Evolutionary conservation across 2,329 filamentous ascomycete genomes (phyloP).

Genomic region (Aspergillus vadensis): DNA sequence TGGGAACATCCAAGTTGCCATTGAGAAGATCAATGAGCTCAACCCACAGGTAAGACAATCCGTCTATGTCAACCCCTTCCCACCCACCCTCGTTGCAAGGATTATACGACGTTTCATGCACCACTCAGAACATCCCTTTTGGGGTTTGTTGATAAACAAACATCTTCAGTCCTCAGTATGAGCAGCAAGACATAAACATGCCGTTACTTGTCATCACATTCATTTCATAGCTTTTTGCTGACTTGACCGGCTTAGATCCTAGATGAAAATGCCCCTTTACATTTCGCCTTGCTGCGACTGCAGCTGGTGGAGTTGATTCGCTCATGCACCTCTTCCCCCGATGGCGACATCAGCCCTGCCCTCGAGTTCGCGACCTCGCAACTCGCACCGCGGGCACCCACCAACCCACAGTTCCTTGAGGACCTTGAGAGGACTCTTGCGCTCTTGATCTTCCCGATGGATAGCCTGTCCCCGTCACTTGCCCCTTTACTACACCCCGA

Average conservation of each 20-base stretch:
- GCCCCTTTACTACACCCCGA: conserved; percentile 75
- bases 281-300: conserved; percentile 85
- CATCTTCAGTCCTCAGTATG: conserved; percentile 86
- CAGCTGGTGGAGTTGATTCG: conserved; percentile 94
- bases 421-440: conserved; percentile 93
- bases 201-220: conserved; percentile 14
- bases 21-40: conserved; percentile 83
- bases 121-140: conserved; percentile 90
- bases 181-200: conserved; percentile 50
- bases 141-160: conserved; percentile 83
- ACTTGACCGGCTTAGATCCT: conserved; percentile 66
- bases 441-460: conserved; percentile 82
- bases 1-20: conserved; percentile 82
- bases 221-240: conserved; percentile 22
- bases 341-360: conserved; percentile 75
- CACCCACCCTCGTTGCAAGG: conserved; percentile 60
- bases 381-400: conserved; percentile 82
- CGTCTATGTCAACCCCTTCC: conserved; percentile 9
- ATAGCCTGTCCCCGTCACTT: conserved; percentile 74
- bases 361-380: conserved; percentile 85
- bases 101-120: conserved; percentile 99
- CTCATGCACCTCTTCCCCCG: conserved; percentile 64
- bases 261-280: conserved; percentile 77
- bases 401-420: conserved; percentile 75
- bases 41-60: conserved; percentile 78